These are phyloP conservation scores for Phytophthora lateralis DNA, from an alignment of 352 stramenopile species.

Conservation along the genomic window DNA sequence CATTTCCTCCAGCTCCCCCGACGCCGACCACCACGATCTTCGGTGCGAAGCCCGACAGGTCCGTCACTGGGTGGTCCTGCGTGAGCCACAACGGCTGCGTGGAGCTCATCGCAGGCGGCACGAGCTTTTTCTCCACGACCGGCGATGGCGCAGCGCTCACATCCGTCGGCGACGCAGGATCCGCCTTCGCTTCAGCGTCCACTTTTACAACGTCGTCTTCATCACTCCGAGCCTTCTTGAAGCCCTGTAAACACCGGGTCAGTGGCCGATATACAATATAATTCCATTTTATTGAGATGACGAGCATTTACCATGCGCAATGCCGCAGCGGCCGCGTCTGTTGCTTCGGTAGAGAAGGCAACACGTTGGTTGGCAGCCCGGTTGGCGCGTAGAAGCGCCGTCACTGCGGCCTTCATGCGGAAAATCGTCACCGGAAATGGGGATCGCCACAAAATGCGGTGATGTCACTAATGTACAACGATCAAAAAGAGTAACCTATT, in stretches of 20 bases:
- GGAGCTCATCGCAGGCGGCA: conserved; percentile 51
- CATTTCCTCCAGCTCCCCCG: conserved; percentile 88
- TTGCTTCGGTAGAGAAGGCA: conserved; percentile 69
- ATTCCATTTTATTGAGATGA: not conserved
- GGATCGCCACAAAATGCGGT: conserved; percentile 24
- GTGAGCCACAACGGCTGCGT: conserved; percentile 81
- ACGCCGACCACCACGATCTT: conserved; percentile 90
- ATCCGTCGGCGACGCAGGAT: conserved; percentile 7
- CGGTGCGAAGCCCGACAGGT: conserved; percentile 79
- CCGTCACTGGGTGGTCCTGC: conserved; percentile 60
- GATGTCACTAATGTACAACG: too few relatives aligned
- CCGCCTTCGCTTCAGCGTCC: not conserved
- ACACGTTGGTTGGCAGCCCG: conserved; percentile 24
- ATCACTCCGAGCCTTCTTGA: conserved; percentile 64
- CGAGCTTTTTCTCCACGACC: conserved; percentile 36
- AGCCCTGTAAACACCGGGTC: conserved; percentile 41
- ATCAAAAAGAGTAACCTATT: too few relatives aligned
- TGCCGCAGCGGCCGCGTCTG: conserved; percentile 68
- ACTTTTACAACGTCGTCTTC: conserved; percentile 22
- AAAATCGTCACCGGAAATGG: conserved; percentile 40
- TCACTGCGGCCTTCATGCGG: conserved; percentile 40
- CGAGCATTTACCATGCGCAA: conserved; percentile 60
- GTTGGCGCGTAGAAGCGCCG: conserved; percentile 39
- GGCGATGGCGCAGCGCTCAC: conserved; percentile 8
- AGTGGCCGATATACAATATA: not conserved